A percentile compares a stretch with the other conserved stretches of the same genome.
Evolutionary conservation across 495 filamentous ascomycete species (phyloP).

Genomic region (Penicillium parvum): DNA sequence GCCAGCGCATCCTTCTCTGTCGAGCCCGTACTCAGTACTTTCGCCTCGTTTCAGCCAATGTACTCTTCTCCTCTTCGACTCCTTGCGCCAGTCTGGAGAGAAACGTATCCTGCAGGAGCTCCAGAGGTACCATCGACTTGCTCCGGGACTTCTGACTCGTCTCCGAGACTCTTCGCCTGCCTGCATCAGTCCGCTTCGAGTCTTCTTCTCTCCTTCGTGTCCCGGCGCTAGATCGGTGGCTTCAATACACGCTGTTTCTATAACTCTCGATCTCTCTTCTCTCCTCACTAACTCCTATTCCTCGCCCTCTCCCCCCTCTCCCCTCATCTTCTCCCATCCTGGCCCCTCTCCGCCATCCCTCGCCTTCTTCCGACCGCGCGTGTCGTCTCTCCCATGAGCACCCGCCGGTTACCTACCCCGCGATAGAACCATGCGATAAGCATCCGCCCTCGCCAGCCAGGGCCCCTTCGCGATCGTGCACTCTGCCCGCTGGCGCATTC

Average conservation of each 20-base stretch:
- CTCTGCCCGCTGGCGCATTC: constrained; percentile 15
- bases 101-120: not conserved
- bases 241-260: constrained; percentile 1
- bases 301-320: not conserved
- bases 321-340: constrained; percentile 14
- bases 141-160: constrained; percentile 4
- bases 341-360: constrained; percentile 9
- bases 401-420: constrained; percentile 16
- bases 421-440: constrained; percentile 33
- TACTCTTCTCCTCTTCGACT: not conserved
- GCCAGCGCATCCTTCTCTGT: constrained; percentile 23
- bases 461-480: constrained; percentile 25
- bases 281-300: not conserved
- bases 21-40: constrained; percentile 17
- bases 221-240: not conserved
- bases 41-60: constrained; percentile 14
- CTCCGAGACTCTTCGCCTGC: constrained; percentile 14
- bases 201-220: constrained; percentile 2
- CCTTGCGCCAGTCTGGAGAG: constrained; percentile 9
- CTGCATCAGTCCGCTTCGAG: constrained; percentile 25
- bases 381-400: constrained; percentile 9
- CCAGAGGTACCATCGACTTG: no score
- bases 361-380: constrained; percentile 13
- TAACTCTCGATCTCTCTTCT: not conserved
- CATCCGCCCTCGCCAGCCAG: constrained; percentile 16